These are phyloP conservation scores for Rhododendron williamsianum DNA, from an alignment of 148 eudicot species.

Conservation along the genomic window DNA sequence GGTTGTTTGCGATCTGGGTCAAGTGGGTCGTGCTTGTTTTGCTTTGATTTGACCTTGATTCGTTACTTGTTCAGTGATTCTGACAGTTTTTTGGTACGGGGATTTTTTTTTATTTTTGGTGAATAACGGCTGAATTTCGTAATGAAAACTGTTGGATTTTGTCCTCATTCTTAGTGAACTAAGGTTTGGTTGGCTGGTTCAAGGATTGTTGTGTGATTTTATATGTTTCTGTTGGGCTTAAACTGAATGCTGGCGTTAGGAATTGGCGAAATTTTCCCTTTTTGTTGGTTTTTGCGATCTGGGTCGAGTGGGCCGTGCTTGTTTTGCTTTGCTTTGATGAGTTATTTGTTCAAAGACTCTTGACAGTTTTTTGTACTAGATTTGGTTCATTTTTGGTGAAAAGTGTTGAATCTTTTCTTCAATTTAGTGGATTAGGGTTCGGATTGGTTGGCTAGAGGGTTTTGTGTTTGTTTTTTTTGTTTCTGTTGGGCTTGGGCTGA, in stretches of 20 bases:
- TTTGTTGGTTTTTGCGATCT: background rate
- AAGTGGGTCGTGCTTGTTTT: background rate
- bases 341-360: background rate
- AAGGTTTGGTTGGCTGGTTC: background rate
- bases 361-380: background rate
- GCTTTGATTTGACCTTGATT: background rate
- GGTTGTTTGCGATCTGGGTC: background rate
- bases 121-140: background rate
- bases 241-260: background rate
- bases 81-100: background rate
- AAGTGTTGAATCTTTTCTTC: background rate
- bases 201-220: background rate
- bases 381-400: background rate
- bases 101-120: background rate
- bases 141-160: background rate
- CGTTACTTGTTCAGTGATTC: background rate
- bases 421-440: background rate
- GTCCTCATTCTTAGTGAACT: background rate
- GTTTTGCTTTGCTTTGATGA: background rate
- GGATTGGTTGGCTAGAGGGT: background rate
- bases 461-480: background rate
- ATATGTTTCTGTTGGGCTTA: background rate
- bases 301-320: background rate
- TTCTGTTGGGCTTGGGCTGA: background rate
- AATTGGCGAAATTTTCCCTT: background rate